Evolutionary conservation across 345 rosid genomes (phyloP).

Genomic region (Pugionium cornutum): DNA sequence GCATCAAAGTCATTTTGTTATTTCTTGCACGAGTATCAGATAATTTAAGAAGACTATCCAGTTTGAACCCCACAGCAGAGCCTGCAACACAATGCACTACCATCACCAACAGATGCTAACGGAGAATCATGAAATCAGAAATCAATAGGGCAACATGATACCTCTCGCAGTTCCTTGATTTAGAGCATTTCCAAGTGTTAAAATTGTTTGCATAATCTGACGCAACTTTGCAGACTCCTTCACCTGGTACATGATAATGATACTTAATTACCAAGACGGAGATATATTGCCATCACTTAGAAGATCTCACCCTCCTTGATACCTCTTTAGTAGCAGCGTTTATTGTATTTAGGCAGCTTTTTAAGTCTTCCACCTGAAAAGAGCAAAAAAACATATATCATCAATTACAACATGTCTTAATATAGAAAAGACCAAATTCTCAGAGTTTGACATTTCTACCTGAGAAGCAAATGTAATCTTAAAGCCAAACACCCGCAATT

Average conservation of each 20-base stretch:
- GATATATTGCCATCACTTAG: conserved; percentile 12
- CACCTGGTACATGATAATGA: conserved; percentile 53
- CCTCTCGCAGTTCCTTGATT: conserved; percentile 99
- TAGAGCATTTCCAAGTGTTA: conserved; percentile 94
- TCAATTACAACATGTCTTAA: conserved; percentile 14
- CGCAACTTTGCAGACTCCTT: conserved; percentile 90
- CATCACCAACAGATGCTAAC: conserved; percentile 19
- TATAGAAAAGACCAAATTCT: conserved; percentile 12
- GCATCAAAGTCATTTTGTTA: conserved; percentile 96
- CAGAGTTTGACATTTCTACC: conserved; percentile 47
- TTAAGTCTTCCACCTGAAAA: conserved; percentile 77
- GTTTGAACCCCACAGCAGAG: conserved; percentile 94
- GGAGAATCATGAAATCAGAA: neutral
- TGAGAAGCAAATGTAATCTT: conserved; percentile 84
- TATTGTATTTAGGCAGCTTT: conserved; percentile 62
- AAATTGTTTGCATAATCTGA: conserved; percentile 97
- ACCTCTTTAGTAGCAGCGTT: conserved; percentile 84
- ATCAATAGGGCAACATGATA: conserved; percentile 32
- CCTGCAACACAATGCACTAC: conserved; percentile 51
- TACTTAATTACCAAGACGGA: conserved; percentile 31
- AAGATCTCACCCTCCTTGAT: conserved; percentile 26
- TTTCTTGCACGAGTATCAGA: conserved; percentile 97
- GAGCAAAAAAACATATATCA: conserved; percentile 16
- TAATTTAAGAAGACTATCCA: conserved; percentile 94
- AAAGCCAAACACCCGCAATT: conserved; percentile 93